These are phyloP conservation scores for Suillus cothurnatus DNA, from an alignment of 768 basidiomycete genomes.

Conservation along the genomic window DNA sequence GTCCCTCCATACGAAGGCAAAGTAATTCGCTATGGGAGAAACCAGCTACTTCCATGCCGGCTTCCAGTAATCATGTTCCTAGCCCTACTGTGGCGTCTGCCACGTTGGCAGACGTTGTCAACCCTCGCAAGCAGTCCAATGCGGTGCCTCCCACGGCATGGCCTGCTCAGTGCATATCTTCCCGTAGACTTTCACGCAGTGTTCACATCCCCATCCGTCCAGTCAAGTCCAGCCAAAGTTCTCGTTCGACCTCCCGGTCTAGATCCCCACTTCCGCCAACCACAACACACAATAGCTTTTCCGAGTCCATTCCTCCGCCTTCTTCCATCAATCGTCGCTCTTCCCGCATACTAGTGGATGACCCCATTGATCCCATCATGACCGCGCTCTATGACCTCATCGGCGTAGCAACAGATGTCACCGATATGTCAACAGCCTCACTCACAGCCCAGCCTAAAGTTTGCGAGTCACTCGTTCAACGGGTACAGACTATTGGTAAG, in stretches of 20 bases:
- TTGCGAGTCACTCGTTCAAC: constrained; percentile 85
- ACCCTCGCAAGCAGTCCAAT: constrained; percentile 65
- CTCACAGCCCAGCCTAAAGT: constrained; percentile 84
- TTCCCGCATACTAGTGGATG: constrained; percentile 82
- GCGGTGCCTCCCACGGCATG: constrained; percentile 54
- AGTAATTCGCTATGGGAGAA: constrained; percentile 68
- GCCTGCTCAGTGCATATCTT: constrained; percentile 56
- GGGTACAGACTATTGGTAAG: constrained; percentile 89
- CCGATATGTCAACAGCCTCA: constrained; percentile 85
- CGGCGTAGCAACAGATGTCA: constrained; percentile 88
- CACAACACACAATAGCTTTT: constrained; percentile 65
- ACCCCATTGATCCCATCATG: constrained; percentile 90
- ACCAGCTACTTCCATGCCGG: constrained; percentile 42
- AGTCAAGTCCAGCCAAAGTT: constrained; percentile 76
- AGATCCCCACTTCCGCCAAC: constrained; percentile 85
- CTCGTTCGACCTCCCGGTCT: constrained; percentile 93
- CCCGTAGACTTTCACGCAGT: constrained; percentile 82
- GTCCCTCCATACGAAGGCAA: constrained; percentile 71
- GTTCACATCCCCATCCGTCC: constrained; percentile 75
- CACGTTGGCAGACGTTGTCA: constrained; percentile 61
- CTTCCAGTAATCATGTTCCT: constrained; percentile 57
- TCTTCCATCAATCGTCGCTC: constrained; percentile 67
- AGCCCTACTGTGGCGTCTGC: constrained; percentile 64
- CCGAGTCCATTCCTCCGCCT: constrained; percentile 46
- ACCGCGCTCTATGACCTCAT: constrained; percentile 90